Evolutionary conservation across 305 asterid species (phyloP).

Genomic region (Fraxinus nigra): DNA sequence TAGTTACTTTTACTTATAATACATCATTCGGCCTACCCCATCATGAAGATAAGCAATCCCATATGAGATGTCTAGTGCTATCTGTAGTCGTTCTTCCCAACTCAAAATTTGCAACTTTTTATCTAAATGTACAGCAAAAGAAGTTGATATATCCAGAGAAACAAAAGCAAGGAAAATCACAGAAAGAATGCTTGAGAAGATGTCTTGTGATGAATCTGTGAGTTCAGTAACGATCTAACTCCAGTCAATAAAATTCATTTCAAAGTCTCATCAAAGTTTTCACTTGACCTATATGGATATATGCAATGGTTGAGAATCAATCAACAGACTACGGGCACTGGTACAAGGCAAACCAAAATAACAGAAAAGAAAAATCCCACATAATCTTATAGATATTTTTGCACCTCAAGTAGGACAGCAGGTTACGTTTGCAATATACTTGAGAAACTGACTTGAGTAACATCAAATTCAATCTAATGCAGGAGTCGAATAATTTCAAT

Average conservation of each 20-base stretch:
- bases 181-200: slow-evolving; percentile 15
- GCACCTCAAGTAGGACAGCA: background rate
- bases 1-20: slow-evolving; percentile 8
- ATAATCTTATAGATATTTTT: background rate
- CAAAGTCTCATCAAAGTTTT: background rate
- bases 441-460: background rate
- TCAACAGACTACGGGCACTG: background rate
- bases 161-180: slow-evolving; percentile 6
- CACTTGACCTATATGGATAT: background rate
- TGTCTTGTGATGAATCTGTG: slow-evolving; percentile 1
- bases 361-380: background rate
- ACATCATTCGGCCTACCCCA: slow-evolving; percentile 61
- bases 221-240: background rate
- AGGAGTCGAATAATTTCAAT: background rate
- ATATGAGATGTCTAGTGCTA: slow-evolving; percentile 89
- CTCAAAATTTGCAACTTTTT: slow-evolving; percentile 58
- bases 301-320: background rate
- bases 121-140: slow-evolving; percentile 34
- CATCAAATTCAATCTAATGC: background rate
- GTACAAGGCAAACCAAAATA: background rate
- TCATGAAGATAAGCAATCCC: slow-evolving; percentile 97
- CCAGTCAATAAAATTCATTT: background rate
- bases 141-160: slow-evolving; percentile 6
- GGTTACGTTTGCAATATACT: background rate
- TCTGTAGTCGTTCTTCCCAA: slow-evolving; percentile 91